These are phyloP conservation scores for Suillus ampliporus DNA, from an alignment of 768 basidiomycete genomes.

Conservation along the genomic window DNA sequence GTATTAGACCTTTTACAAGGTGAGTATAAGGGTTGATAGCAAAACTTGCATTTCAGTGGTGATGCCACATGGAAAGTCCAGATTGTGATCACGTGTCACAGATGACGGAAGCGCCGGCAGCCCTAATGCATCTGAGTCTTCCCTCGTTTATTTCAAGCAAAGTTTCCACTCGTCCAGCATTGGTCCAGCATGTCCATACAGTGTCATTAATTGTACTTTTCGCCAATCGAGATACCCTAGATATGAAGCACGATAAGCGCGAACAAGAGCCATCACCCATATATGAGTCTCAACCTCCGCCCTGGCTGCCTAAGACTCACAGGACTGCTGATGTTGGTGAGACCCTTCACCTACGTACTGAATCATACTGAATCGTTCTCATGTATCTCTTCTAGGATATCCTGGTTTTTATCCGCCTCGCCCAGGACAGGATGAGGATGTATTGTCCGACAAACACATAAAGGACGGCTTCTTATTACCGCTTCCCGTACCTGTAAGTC, in stretches of 20 bases:
- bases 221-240: neutral
- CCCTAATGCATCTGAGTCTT: slow-evolving; percentile 1
- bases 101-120: neutral
- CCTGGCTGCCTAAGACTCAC: slow-evolving; percentile 76
- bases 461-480: slow-evolving; percentile 66
- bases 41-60: too few relatives aligned
- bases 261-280: slow-evolving; percentile 46
- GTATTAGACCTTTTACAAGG: too few relatives aligned
- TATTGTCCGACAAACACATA: slow-evolving; percentile 65
- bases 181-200: slow-evolving; percentile 7
- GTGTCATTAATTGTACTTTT: slow-evolving; percentile 6
- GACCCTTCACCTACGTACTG: slow-evolving; percentile 18
- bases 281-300: slow-evolving; percentile 71
- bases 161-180: neutral
- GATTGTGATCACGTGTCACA: neutral
- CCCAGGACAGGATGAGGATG: slow-evolving; percentile 76
- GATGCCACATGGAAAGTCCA: too few relatives aligned
- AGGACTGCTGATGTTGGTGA: slow-evolving; percentile 71
- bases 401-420: slow-evolving; percentile 78
- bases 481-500: slow-evolving; percentile 62
- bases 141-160: neutral
- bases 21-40: too few relatives aligned
- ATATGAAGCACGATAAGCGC: slow-evolving; percentile 23
- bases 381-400: slow-evolving; percentile 55
- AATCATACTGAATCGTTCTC: neutral